Percentiles rank a stretch among this genome's conserved stretches.
Evolutionary conservation across 345 rosid genomes (phyloP).

Genomic region (Eucalyptus dawsonii): DNA sequence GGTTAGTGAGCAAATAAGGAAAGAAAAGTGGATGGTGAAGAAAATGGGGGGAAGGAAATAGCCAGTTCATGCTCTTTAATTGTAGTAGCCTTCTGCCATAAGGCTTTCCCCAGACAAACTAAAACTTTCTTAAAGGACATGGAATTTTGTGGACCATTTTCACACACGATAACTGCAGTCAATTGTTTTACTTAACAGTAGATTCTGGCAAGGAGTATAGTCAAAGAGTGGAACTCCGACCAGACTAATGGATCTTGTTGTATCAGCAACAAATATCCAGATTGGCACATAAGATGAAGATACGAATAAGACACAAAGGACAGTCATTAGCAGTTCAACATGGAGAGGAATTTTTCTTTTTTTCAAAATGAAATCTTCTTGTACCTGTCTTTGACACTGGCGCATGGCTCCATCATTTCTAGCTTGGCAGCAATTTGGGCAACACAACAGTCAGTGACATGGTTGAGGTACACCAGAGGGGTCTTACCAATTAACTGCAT

Average conservation of each 20-base stretch:
- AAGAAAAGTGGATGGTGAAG: background rate
- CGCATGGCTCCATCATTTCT: slow-evolving; percentile 84
- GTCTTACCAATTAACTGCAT: slow-evolving; percentile 64
- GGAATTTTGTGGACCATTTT: background rate
- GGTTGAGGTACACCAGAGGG: slow-evolving; percentile 76
- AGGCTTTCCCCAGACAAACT: background rate
- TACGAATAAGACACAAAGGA: background rate
- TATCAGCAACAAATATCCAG: background rate
- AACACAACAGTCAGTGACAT: slow-evolving; percentile 49
- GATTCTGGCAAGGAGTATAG: background rate
- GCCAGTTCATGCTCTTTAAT: background rate
- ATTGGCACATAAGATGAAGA: background rate
- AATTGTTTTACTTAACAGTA: background rate
- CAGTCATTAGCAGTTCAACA: background rate
- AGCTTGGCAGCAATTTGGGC: slow-evolving; percentile 76
- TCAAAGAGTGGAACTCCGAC: background rate
- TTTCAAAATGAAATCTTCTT: background rate
- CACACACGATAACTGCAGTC: background rate
- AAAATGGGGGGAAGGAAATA: background rate
- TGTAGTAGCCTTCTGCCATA: background rate
- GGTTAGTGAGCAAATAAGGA: background rate
- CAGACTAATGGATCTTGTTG: background rate
- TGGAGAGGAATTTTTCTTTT: background rate
- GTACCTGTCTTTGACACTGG: slow-evolving; percentile 91
- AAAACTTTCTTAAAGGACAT: background rate